Evolutionary conservation across 169 alveolate species (phyloP).

Genomic region (Plasmodium billcollinsi): DNA sequence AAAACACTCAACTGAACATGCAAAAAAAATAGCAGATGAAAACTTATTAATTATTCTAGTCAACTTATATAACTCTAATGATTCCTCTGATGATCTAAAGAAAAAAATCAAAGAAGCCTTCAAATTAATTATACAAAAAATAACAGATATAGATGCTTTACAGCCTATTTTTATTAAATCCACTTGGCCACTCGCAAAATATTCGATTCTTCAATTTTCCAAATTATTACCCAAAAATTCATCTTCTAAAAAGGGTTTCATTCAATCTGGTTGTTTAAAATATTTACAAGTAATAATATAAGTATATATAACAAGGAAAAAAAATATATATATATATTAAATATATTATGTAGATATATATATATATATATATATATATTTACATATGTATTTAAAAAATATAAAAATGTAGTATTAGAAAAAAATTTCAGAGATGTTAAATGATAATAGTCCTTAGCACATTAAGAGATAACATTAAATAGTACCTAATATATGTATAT

Average conservation of each 20-base stretch:
- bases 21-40: conserved; percentile 48
- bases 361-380: not conserved
- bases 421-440: no score
- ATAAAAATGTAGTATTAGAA: no score
- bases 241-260: conserved; percentile 47
- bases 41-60: conserved; percentile 58
- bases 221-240: conserved; percentile 55
- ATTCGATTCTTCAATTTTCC: conserved; percentile 59
- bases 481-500: no score
- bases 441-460: no score
- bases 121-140: conserved; percentile 50
- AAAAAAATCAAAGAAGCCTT: conserved; percentile 38
- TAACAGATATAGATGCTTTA: conserved; percentile 46
- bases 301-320: not conserved
- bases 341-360: not conserved
- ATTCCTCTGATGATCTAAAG: conserved; percentile 67
- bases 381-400: not conserved
- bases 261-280: conserved; percentile 67
- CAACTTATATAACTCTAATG: conserved; percentile 53
- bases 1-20: conserved; percentile 68
- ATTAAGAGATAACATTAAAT: no score
- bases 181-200: conserved; percentile 33
- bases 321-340: not conserved
- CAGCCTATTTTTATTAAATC: conserved; percentile 64
- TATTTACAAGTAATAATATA: conserved; percentile 31